phyloP scores from a whole-genome alignment of 73 alveolate species.

The Paraurostyla sp. region DNA sequence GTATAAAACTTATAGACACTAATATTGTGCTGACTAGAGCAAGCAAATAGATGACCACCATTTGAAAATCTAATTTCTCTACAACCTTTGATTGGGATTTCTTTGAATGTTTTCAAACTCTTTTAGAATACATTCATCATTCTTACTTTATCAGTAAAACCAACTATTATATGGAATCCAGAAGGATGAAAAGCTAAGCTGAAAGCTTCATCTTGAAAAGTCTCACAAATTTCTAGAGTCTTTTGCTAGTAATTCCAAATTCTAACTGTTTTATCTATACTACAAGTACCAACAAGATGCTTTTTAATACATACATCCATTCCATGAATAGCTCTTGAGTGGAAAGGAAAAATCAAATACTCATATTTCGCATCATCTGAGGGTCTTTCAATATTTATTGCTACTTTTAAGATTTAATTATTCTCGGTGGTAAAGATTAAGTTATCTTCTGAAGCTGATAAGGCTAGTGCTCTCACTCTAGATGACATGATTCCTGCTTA shows the following conservation, averaged over 20 bases:
- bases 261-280: constrained; percentile 97
- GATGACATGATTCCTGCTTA: constrained; percentile 65
- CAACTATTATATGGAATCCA: constrained; percentile 97
- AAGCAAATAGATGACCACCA: constrained; percentile 98
- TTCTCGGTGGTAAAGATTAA: constrained; percentile 76
- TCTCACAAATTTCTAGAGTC: constrained; percentile 92
- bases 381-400: constrained; percentile 70
- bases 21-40: constrained; percentile 89
- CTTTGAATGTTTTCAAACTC: constrained; percentile 87
- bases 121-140: constrained; percentile 95
- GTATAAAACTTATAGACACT: constrained; percentile 86
- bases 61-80: constrained; percentile 95
- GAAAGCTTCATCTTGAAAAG: constrained; percentile 95
- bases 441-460: constrained; percentile 71
- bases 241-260: constrained; percentile 98
- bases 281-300: constrained; percentile 98
- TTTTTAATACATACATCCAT: constrained; percentile 98
- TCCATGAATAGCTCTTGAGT: constrained; percentile 89
- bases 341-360: constrained; percentile 78
- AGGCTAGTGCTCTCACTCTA: constrained; percentile 62
- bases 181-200: constrained; percentile 94
- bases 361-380: constrained; percentile 75
- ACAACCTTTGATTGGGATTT: constrained; percentile 93
- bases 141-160: constrained; percentile 96
- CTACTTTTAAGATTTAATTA: constrained; percentile 67